phyloP scores from a whole-genome alignment of 768 basidiomycete genomes.

The Termitomyces sp. region DNA sequence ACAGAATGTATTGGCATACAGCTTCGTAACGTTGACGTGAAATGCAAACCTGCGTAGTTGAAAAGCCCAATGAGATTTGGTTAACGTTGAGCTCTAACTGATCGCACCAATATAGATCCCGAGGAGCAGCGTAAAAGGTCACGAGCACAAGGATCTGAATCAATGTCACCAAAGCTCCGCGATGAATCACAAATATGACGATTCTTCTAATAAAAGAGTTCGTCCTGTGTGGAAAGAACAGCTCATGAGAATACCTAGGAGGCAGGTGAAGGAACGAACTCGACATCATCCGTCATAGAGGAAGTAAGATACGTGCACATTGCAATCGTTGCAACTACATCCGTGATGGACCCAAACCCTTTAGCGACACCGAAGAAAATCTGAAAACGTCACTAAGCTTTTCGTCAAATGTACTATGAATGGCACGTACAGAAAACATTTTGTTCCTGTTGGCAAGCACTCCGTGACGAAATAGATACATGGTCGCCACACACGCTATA shows the following conservation, averaged over 20 bases:
- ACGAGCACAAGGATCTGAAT: slow-evolving; percentile 35
- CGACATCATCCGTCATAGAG: slow-evolving; percentile 28
- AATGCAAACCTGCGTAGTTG: slow-evolving; percentile 32
- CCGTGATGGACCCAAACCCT: slow-evolving; percentile 36
- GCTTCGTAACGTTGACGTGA: slow-evolving; percentile 41
- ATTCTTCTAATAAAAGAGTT: slow-evolving; percentile 30
- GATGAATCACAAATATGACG: slow-evolving; percentile 33
- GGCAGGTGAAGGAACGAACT: slow-evolving; percentile 17
- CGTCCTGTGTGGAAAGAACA: slow-evolving; percentile 17
- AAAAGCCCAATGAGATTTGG: background rate
- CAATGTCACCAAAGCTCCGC: slow-evolving; percentile 37
- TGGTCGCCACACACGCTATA: slow-evolving; percentile 25
- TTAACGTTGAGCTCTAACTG: background rate
- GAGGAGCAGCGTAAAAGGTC: slow-evolving; percentile 33
- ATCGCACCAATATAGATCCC: slow-evolving; percentile 30
- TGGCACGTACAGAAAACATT: slow-evolving; percentile 23
- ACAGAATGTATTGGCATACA: slow-evolving; percentile 48
- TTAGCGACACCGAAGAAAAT: slow-evolving; percentile 39
- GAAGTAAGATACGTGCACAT: slow-evolving; percentile 35
- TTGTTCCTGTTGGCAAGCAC: slow-evolving; percentile 25
- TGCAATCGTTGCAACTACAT: slow-evolving; percentile 37
- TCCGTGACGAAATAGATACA: slow-evolving; percentile 31
- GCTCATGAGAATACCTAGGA: too few species aligned
- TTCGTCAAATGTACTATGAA: background rate
- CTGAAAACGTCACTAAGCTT: slow-evolving; percentile 13